Evolutionary conservation across 1,284 basidiomycete genomes (phyloP).

Genomic region (Testicularia cyperi): DNA sequence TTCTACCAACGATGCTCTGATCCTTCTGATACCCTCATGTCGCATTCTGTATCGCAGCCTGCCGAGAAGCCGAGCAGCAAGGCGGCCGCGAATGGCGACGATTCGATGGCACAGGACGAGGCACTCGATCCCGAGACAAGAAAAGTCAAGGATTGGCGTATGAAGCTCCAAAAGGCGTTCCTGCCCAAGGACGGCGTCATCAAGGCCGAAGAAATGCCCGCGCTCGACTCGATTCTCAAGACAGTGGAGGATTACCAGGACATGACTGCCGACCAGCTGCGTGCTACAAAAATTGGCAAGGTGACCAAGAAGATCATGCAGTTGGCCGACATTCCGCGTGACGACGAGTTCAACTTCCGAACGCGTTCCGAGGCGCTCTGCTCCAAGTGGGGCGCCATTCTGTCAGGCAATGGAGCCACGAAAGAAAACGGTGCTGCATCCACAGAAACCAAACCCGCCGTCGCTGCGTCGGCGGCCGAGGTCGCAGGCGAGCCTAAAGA

Average conservation of each 20-base stretch:
- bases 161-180: constrained; percentile 86
- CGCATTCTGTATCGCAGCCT: no score
- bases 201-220: constrained; percentile 58
- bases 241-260: constrained; percentile 77
- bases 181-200: constrained; percentile 64
- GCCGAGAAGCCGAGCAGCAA: constrained; percentile 26
- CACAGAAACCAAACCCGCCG: constrained; percentile 15
- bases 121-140: constrained; percentile 67
- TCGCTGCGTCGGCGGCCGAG: constrained; percentile 3
- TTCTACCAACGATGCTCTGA: no score
- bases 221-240: constrained; percentile 75
- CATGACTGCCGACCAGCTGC: constrained; percentile 80
- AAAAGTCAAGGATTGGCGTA: constrained; percentile 71
- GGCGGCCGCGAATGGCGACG: constrained; percentile 58
- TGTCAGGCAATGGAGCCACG: constrained; percentile 9
- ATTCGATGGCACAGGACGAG: constrained; percentile 64
- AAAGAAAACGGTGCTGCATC: constrained; percentile 5
- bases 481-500: no score
- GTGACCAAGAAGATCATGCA: constrained; percentile 92
- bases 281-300: constrained; percentile 92
- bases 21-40: no score
- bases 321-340: constrained; percentile 71
- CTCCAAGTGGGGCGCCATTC: constrained; percentile 57
- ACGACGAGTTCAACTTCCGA: constrained; percentile 83
- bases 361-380: constrained; percentile 67